Percentiles rank a stretch among this genome's conserved stretches.
Evolutionary conservation across 2,329 filamentous ascomycete genomes (phyloP).

Genomic region (Colletotrichum acutatum): DNA sequence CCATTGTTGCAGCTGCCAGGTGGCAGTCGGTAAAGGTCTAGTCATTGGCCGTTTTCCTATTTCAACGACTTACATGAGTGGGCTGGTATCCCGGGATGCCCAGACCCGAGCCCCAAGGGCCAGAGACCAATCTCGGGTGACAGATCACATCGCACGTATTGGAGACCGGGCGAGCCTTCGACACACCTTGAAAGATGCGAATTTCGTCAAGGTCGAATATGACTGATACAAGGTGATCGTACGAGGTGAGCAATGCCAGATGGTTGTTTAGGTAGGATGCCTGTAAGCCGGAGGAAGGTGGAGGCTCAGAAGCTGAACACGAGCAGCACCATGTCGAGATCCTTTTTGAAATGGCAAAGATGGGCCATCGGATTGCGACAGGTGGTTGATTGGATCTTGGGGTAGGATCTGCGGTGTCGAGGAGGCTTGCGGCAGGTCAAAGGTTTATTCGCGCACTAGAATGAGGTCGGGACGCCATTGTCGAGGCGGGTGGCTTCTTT

Average conservation of each 20-base stretch:
- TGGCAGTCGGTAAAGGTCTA: constrained; percentile 31
- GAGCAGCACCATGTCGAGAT: not conserved
- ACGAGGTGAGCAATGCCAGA: not conserved
- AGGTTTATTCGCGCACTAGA: constrained; percentile 31
- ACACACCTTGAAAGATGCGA: not conserved
- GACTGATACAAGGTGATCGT: not conserved
- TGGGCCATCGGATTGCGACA: not conserved
- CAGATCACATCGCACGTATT: constrained; percentile 19
- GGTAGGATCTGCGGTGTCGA: constrained; percentile 4
- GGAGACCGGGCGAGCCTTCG: not conserved
- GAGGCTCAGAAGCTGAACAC: constrained; percentile 15
- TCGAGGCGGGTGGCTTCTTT: constrained; percentile 6
- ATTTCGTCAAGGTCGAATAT: constrained; percentile 4
- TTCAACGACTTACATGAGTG: constrained; percentile 32
- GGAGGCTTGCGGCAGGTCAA: constrained; percentile 19
- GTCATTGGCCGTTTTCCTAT: constrained; percentile 12
- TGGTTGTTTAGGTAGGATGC: too few species aligned
- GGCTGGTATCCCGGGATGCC: constrained; percentile 6
- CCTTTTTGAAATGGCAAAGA: not conserved
- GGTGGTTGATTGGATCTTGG: constrained; percentile 6
- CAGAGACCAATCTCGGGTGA: constrained; percentile 10
- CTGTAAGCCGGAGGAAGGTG: not conserved
- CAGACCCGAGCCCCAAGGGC: not conserved
- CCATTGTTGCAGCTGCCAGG: constrained; percentile 11
- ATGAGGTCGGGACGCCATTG: constrained; percentile 12